Evolutionary conservation across 768 basidiomycete genomes (phyloP), one percentile per base, ranked within the genome.

Genomic region (Lactarius tabidus): DNA sequence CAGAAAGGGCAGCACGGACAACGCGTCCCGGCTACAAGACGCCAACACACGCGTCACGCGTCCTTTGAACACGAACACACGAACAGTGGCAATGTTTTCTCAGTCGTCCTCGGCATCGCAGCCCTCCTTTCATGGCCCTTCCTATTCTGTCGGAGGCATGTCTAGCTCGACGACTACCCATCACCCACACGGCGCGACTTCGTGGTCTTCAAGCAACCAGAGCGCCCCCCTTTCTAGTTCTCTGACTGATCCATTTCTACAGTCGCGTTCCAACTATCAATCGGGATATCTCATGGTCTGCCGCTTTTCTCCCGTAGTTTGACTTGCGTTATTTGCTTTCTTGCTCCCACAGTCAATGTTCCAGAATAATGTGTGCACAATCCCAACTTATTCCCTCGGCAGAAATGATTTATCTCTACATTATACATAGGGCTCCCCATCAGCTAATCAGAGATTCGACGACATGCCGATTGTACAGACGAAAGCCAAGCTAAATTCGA

Each of bases 271-370:
- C 61, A 88, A 89, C 70, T 92, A 92, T 73, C 90, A 91, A 71
- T 81, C 88, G 39, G 90, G 90, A 4, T 93, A 91, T 74, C 79
- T 93, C 60, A 83, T 93, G 86, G 90, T 91, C 56, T 64, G 85
- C 59, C 17, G 41, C 55, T 35, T 29, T 17, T 33, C 23, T 56
- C 43, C 29, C 23, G 26, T 45, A 10, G 35, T 51, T 26, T 28
- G 0, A 8, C 28, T 31, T 54, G 45, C 26, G 5, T 64, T 45
- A 39, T 29, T 53, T n/a, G 53, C 36, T 45, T 41, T 26, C n/a
- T 6, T 31, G 39, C 35, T 5, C 7, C 31, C 28, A 12, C 59
- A 89, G 87, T 87, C 86, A 62, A 79, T 83, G 18, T 84, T 85
- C 7, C 89, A 89, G 73, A 82, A 77, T 62, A 84, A 83, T 69